Percentiles rank a stretch among this genome's conserved stretches.
These are phyloP conservation scores for Hylodesmum podocarpum DNA, from an alignment of 306 rosid species.

Conservation along the genomic window DNA sequence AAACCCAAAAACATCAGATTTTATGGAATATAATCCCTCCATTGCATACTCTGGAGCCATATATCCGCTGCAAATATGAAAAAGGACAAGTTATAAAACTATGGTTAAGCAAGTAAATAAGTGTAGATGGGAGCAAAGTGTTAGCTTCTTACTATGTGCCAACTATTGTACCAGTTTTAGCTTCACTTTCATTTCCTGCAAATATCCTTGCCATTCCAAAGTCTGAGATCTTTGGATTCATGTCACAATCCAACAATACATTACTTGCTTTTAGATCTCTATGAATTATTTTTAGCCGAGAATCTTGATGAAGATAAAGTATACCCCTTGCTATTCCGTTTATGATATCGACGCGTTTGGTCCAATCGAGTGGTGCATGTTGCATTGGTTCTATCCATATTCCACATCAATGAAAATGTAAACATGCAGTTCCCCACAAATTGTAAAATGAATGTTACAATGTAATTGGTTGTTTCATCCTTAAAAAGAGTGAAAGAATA, in stretches of 20 bases:
- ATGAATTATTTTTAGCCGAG: conserved; percentile 45
- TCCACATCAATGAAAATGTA: not conserved
- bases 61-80: conserved; percentile 35
- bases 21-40: conserved; percentile 48
- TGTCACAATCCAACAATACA: conserved; percentile 39
- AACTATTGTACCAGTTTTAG: conserved; percentile 46
- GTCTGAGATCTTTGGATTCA: conserved; percentile 58
- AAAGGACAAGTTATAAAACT: not conserved
- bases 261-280: conserved; percentile 53
- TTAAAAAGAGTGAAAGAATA: not conserved
- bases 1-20: conserved; percentile 44
- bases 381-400: conserved; percentile 34
- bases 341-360: conserved; percentile 39
- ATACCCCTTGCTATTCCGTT: conserved; percentile 43
- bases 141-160: conserved; percentile 48
- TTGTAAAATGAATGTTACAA: not conserved
- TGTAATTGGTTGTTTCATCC: not conserved
- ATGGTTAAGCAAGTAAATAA: not conserved
- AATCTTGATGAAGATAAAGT: conserved; percentile 56
- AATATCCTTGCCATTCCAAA: conserved; percentile 55
- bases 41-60: conserved; percentile 56
- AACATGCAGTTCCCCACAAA: not conserved
- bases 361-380: conserved; percentile 42
- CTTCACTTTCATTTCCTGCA: conserved; percentile 45
- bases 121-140: not conserved